Evolutionary conservation across 805 yeast species (phyloP).

Genomic region (Candida boidinii): DNA sequence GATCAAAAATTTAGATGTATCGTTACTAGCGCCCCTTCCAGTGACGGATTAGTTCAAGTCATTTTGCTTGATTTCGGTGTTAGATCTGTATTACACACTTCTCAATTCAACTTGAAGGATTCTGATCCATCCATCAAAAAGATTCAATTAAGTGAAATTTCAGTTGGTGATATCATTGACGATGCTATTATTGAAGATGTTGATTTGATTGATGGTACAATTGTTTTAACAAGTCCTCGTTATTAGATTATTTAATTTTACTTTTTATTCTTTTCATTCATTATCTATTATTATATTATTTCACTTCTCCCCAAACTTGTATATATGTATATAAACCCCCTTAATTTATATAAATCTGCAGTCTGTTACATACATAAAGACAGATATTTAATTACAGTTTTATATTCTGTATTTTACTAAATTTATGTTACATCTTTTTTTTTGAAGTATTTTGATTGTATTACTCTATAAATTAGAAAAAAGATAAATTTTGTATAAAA

Average conservation of each 20-base stretch:
- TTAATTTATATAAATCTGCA: no score
- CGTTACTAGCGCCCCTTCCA: constrained; percentile 32
- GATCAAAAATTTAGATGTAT: constrained; percentile 30
- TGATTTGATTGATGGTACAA: constrained; percentile 34
- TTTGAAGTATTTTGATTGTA: no score
- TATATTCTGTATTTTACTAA: no score
- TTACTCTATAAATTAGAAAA: no score
- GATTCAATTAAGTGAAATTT: constrained; percentile 21
- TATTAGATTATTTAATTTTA: constrained; percentile 6
- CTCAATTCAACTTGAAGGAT: constrained; percentile 17
- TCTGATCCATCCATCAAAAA: constrained; percentile 9
- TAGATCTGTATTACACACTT: constrained; percentile 17
- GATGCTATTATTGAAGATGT: constrained; percentile 31
- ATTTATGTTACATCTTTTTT: no score
- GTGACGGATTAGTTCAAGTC: constrained; percentile 25
- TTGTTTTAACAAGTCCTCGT: constrained; percentile 23
- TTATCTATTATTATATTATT: no score
- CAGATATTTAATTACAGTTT: no score
- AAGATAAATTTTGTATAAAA: no score
- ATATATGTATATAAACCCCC: no score
- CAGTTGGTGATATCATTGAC: constrained; percentile 34
- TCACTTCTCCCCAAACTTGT: no score
- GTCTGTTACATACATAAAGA: no score
- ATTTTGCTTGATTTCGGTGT: constrained; percentile 24
- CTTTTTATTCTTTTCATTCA: no score